Conservation (phyloP, 805 yeast species). For the Starmera quercuum region DNA sequence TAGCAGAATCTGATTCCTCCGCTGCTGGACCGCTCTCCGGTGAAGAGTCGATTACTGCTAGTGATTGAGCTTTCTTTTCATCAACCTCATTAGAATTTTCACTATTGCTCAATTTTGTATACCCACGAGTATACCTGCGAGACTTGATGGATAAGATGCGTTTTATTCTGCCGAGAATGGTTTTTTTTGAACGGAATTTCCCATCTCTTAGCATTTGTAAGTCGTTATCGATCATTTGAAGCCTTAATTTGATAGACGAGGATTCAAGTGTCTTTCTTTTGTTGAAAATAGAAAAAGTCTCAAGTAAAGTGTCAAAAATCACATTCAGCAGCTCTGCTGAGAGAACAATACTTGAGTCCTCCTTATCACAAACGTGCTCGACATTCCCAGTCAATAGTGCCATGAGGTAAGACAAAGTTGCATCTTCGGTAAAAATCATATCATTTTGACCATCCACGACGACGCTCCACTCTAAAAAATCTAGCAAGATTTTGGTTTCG, state of each 20-base stretch:
- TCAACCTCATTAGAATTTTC: neutral
- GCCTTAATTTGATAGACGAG: neutral
- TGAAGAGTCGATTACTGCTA: neutral
- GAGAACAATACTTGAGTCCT: neutral
- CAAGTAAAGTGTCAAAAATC: too few relatives aligned
- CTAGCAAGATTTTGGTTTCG: too few relatives aligned
- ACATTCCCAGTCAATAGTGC: neutral
- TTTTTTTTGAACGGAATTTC: neutral
- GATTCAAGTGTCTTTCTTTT: too few relatives aligned
- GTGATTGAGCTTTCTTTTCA: neutral
- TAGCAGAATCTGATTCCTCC: too few relatives aligned
- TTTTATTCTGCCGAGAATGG: neutral
- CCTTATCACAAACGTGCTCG: neutral
- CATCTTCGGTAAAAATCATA: neutral
- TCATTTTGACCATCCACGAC: neutral
- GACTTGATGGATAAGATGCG: neutral
- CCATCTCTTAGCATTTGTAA: neutral
- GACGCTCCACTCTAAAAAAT: neutral
- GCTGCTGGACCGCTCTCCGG: too few relatives aligned
- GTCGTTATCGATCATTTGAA: neutral
- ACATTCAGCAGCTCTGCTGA: too few relatives aligned
- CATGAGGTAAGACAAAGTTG: neutral
- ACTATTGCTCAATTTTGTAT: neutral
- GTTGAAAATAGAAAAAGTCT: too few relatives aligned
- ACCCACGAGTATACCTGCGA: neutral